Evolutionary conservation across 164 flowering plant genomes (phyloP), one percentile per base, ranked within the genome.

Genomic region (Tinospora cordifolia): DNA sequence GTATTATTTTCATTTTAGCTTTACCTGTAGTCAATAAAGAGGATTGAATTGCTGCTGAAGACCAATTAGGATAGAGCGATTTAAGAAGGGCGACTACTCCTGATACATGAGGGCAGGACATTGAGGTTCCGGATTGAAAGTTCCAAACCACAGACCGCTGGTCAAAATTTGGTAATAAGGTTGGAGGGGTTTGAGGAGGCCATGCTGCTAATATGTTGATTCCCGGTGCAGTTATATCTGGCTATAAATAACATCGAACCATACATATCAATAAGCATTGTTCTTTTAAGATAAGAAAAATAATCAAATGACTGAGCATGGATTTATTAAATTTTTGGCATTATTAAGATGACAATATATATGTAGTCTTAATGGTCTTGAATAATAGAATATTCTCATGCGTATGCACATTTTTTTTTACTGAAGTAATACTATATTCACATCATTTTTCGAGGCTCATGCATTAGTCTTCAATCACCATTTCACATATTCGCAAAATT

Each of bases 41-140:
- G 9, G 91, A 87, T 72, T 75, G 83, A 66, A 89, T 83, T 66
- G 86, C 87, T 3, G 95, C 88, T 1, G 89, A 88, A 14, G 91
- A 86, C 95, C 95, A 89, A 12, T 72, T 65, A 0, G 91, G 91
- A 34, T 89, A 85, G 0, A 77, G 84, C 2, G 95, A 85, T 73
- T 80, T 85, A 78, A 89, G 64, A 17, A 89, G 89, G 9, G 91
- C 90, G 2, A 79, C 85, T 0, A 81, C 81, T 11, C 90, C 95
- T 3, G 95, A 60, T 24, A 89, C 90, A 69, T 89, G 95, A 38
- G 95, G 95, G 76, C 95, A 89, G 0, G 95, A 74, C 90, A 87
- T 86, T 10, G 95, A 90, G 1, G 95, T 90, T 14, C 95, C 95
- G 0, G 92, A 81, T 44, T 49, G 81, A 57, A 90, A 80, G 67